Conservation (phyloP, 129 eudicot genomes). For the Flaveria linearis region DNA sequence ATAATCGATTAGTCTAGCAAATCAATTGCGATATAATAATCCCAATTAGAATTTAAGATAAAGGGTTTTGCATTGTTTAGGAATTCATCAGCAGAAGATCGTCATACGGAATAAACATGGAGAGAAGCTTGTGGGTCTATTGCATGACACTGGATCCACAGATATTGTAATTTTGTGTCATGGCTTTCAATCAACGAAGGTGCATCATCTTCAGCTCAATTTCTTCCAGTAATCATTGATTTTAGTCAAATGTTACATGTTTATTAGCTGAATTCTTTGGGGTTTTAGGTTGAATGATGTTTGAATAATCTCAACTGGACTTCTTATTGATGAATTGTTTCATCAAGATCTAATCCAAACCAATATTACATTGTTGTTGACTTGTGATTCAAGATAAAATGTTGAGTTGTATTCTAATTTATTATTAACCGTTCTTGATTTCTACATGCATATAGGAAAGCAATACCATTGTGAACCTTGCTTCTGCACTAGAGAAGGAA, state of each 20-base stretch:
- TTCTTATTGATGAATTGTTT: conserved; percentile 4
- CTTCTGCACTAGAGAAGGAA: conserved; percentile 60
- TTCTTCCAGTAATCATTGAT: background rate
- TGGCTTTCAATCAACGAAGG: conserved; percentile 77
- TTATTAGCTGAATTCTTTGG: no score
- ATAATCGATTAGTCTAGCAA: background rate
- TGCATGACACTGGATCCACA: conserved; percentile 69
- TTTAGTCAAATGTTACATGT: background rate
- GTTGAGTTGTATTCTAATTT: background rate
- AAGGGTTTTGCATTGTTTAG: conserved; percentile 31
- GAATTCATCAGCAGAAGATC: conserved; percentile 44
- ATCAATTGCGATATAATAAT: background rate
- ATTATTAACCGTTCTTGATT: conserved; percentile 9
- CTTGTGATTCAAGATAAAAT: background rate
- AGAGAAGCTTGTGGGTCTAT: conserved; percentile 76
- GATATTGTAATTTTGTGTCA: conserved; percentile 72
- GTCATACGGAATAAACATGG: conserved; percentile 49
- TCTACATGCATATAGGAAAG: conserved; percentile 46
- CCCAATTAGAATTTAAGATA: background rate
- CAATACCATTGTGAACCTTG: conserved; percentile 43
- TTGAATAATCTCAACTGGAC: background rate
- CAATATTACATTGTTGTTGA: background rate
- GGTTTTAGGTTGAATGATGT: background rate
- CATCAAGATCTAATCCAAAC: background rate
- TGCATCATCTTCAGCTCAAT: conserved; percentile 1